These are phyloP conservation scores for Blastocystis hominis DNA, from an alignment of 352 stramenopile genomes.

Conservation along the genomic window DNA sequence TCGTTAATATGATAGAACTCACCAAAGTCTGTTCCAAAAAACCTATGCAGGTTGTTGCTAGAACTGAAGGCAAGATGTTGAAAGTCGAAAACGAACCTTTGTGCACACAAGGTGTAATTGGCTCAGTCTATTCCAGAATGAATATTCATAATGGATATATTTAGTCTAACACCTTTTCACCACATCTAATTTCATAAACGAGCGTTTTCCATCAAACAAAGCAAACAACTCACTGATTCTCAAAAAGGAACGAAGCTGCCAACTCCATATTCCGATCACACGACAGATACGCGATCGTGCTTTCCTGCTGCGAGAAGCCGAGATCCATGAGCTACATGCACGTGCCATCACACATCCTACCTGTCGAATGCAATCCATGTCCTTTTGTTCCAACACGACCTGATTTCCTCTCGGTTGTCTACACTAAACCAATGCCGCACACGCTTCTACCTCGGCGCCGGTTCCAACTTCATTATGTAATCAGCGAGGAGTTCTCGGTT, in stretches of 20 bases:
- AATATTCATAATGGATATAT: no score
- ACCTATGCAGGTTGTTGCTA: no score
- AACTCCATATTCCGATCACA: constrained; percentile 98
- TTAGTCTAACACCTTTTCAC: no score
- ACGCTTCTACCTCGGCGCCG: not conserved
- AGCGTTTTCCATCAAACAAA: not conserved
- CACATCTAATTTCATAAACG: not conserved
- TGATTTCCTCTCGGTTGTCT: not conserved
- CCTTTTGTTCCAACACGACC: constrained; percentile 72
- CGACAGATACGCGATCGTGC: constrained; percentile 89
- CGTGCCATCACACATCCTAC: constrained; percentile 20
- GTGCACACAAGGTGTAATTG: no score
- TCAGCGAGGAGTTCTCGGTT: not conserved
- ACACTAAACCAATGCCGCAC: not conserved
- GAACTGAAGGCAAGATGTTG: no score
- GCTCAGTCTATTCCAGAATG: no score
- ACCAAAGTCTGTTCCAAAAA: no score
- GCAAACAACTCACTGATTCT: constrained; percentile 63
- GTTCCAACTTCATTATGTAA: not conserved
- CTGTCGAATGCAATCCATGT: constrained; percentile 68
- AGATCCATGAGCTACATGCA: constrained; percentile 67
- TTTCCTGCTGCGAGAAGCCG: constrained; percentile 78
- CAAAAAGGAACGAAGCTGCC: constrained; percentile 95
- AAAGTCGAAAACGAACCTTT: no score
- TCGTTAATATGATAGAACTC: no score